phyloP scores from a whole-genome alignment of 2,329 filamentous ascomycete species.

The Talaromyces atroroseus region DNA sequence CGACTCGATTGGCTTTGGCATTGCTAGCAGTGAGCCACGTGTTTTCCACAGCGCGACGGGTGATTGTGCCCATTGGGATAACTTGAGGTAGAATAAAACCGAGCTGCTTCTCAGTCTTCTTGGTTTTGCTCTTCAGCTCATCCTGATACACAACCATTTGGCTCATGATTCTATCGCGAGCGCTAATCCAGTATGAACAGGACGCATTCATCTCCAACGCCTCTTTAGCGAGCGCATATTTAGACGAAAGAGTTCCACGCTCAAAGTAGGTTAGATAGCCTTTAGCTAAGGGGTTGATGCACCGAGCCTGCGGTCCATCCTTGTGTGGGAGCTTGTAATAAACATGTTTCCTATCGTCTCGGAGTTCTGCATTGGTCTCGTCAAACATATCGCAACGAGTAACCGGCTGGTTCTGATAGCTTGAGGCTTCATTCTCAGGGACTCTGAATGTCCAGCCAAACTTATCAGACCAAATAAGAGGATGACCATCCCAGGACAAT shows the following conservation, averaged over 20 bases:
- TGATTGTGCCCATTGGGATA: constrained; percentile 98
- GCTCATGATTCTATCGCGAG: constrained; percentile 84
- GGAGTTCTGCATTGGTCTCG: constrained; percentile 61
- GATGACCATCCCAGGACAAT: constrained; percentile 82
- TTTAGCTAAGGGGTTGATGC: constrained; percentile 84
- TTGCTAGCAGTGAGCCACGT: constrained; percentile 98
- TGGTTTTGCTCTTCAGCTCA: constrained; percentile 40
- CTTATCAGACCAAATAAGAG: constrained; percentile 86
- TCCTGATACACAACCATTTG: constrained; percentile 89
- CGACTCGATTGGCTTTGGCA: constrained; percentile 90
- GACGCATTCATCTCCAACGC: constrained; percentile 97
- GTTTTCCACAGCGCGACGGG: constrained; percentile 87
- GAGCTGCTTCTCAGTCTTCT: constrained; percentile 28
- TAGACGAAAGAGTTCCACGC: constrained; percentile 76
- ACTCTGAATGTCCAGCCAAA: constrained; percentile 92
- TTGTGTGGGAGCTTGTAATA: constrained; percentile 98
- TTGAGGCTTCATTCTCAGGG: constrained; percentile 53
- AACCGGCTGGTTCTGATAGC: constrained; percentile 68
- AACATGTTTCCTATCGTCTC: constrained; percentile 58
- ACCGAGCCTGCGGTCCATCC: constrained; percentile 79
- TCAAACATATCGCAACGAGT: constrained; percentile 69
- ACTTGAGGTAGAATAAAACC: constrained; percentile 93
- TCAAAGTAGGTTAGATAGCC: constrained; percentile 88
- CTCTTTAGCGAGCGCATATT: constrained; percentile 86
- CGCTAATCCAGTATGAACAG: constrained; percentile 98